phyloP scores from a whole-genome alignment of 1,284 basidiomycete species.

The Ceratobasidium sp. region DNA sequence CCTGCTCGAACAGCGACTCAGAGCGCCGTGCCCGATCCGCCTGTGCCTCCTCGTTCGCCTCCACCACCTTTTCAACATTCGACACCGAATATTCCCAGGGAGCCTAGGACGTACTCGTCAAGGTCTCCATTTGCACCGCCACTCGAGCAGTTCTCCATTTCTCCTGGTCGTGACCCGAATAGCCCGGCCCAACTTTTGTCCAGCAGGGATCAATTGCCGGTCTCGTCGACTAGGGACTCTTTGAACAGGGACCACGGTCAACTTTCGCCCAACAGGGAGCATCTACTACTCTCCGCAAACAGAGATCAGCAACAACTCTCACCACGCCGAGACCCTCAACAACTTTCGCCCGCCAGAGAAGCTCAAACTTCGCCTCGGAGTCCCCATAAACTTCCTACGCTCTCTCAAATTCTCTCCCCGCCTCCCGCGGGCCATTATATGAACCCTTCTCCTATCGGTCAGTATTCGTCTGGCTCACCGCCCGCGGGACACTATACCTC shows the following conservation, averaged over 20 bases:
- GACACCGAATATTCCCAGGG: conserved; percentile 2
- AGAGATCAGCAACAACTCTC: not conserved
- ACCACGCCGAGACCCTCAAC: not conserved
- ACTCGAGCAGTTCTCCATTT: not conserved
- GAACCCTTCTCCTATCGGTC: not conserved
- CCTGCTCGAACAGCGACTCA: not conserved
- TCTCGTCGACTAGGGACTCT: not conserved
- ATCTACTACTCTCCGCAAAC: not conserved
- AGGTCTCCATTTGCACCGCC: conserved; percentile 4
- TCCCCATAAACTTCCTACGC: not conserved
- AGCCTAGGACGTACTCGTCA: not conserved
- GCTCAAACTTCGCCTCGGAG: not conserved
- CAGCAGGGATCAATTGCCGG: not conserved
- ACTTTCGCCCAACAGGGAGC: not conserved
- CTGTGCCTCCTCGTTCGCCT: not conserved
- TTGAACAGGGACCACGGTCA: not conserved
- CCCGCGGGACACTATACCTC: not conserved
- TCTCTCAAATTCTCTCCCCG: not conserved
- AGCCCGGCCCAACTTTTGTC: not conserved
- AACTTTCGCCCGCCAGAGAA: not conserved
- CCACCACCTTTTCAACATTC: conserved; percentile 13
- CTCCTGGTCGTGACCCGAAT: not conserved
- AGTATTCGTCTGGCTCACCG: not conserved
- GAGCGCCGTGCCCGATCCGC: not conserved
- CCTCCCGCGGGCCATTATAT: not conserved